A percentile compares a stretch with the other conserved stretches of the same genome.
These are phyloP conservation scores for Cochlearia excelsa DNA, from an alignment of 345 rosid genomes.

Conservation along the genomic window DNA sequence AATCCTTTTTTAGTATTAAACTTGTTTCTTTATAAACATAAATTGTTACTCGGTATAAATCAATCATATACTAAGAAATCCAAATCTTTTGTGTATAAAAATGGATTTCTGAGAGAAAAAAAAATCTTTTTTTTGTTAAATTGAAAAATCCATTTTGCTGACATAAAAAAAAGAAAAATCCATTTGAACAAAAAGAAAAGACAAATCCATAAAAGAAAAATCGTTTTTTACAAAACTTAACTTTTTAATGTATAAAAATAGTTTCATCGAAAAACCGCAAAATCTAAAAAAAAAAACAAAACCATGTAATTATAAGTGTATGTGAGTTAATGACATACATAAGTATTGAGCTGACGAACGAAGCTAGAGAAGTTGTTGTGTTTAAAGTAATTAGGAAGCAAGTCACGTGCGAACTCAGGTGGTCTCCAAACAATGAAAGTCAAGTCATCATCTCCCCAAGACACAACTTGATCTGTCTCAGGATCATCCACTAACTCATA, in stretches of 20 bases:
- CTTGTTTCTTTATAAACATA: too few relatives aligned
- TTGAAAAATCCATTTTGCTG: too few relatives aligned
- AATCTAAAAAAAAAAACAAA: not conserved
- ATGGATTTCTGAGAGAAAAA: not conserved
- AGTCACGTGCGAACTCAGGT: conserved; percentile 92
- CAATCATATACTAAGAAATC: too few relatives aligned
- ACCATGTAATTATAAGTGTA: too few relatives aligned
- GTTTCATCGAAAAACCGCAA: not conserved
- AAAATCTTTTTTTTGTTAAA: too few relatives aligned
- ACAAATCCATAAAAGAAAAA: not conserved
- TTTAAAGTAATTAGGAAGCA: conserved; percentile 93
- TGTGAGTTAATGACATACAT: conserved; percentile 42
- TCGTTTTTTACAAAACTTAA: not conserved
- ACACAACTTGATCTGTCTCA: conserved; percentile 73
- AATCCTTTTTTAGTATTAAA: too few relatives aligned
- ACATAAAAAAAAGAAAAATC: too few relatives aligned
- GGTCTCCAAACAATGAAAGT: conserved; percentile 95
- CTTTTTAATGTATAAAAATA: not conserved
- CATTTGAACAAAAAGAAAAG: too few relatives aligned
- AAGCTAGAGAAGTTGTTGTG: conserved; percentile 97
- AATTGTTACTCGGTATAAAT: too few relatives aligned
- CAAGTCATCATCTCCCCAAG: conserved; percentile 90
- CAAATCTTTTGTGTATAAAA: not conserved
- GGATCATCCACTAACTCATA: conserved; percentile 95
- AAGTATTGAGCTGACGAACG: conserved; percentile 96